Conservation (phyloP, 2,329 filamentous ascomycete genomes). For the Aureobasidium sp. region DNA sequence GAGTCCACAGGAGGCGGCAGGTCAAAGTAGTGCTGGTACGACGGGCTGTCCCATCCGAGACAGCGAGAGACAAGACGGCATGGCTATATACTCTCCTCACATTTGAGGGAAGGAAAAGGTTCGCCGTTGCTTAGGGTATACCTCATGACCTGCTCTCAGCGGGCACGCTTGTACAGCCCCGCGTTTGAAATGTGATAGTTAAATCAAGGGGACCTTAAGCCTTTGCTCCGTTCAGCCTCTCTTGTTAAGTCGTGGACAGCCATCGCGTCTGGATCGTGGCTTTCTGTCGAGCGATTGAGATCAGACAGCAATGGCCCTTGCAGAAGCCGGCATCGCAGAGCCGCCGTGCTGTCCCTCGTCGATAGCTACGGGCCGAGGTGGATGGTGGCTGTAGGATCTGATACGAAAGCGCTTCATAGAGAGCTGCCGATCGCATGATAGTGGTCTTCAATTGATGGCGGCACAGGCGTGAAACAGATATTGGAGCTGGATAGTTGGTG, state of each 20-base stretch:
- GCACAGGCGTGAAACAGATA: background rate
- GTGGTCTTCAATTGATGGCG: background rate
- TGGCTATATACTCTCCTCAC: background rate
- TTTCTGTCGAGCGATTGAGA: background rate
- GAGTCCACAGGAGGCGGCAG: background rate
- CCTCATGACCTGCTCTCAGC: conserved; percentile 1
- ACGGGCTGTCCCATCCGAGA: background rate
- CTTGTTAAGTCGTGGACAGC: background rate
- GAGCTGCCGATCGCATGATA: background rate
- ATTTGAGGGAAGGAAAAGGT: background rate
- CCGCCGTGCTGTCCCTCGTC: conserved; percentile 1
- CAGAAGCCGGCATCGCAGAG: background rate
- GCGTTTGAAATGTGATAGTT: conserved; percentile 1
- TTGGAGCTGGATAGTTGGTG: background rate
- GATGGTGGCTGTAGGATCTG: background rate
- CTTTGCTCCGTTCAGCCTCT: background rate
- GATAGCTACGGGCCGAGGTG: background rate
- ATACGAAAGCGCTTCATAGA: background rate
- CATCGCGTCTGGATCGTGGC: background rate
- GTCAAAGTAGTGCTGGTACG: background rate
- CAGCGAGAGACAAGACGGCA: background rate
- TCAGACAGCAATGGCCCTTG: background rate
- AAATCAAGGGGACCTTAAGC: background rate
- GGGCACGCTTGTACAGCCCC: conserved; percentile 6
- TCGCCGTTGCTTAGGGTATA: conserved; percentile 5